phyloP scores from a whole-genome alignment of 106 monocot species.

The Dendrobium officinale region DNA sequence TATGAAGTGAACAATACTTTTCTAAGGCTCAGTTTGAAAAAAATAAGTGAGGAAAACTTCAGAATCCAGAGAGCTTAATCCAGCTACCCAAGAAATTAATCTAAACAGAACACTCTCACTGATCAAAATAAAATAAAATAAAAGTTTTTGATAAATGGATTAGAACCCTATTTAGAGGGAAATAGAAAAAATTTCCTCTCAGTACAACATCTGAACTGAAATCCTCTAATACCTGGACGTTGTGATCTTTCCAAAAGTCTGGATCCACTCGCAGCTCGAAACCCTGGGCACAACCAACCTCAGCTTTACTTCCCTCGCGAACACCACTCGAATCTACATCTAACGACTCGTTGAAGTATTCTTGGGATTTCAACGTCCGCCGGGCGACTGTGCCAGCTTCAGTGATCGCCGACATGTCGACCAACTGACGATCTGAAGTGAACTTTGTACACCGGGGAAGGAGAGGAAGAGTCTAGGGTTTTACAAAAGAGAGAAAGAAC shows the following conservation, averaged over 20 bases:
- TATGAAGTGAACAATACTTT: not conserved
- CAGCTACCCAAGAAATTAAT: not conserved
- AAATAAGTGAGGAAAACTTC: not conserved
- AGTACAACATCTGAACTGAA: not conserved
- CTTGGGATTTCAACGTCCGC: constrained; percentile 19
- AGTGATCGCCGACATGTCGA: constrained; percentile 16
- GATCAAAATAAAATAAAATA: not conserved
- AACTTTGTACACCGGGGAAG: not conserved
- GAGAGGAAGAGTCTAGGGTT: not conserved
- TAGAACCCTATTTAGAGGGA: not conserved
- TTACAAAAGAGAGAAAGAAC: not conserved
- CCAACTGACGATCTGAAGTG: not conserved
- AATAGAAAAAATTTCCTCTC: not conserved
- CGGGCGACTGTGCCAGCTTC: constrained; percentile 14
- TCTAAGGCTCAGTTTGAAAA: not conserved
- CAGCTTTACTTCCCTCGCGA: not conserved
- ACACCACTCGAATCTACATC: constrained; percentile 4
- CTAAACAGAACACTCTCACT: not conserved
- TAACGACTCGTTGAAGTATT: not conserved
- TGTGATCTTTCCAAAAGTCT: constrained; percentile 91
- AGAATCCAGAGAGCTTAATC: not conserved
- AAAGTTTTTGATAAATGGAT: not conserved
- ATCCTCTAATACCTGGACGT: constrained; percentile 48
- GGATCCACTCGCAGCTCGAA: constrained; percentile 78
- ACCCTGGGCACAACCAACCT: constrained; percentile 7